phyloP scores from a whole-genome alignment of 1,139 yeast genomes.

The Wickerhamomyces sp. region DNA sequence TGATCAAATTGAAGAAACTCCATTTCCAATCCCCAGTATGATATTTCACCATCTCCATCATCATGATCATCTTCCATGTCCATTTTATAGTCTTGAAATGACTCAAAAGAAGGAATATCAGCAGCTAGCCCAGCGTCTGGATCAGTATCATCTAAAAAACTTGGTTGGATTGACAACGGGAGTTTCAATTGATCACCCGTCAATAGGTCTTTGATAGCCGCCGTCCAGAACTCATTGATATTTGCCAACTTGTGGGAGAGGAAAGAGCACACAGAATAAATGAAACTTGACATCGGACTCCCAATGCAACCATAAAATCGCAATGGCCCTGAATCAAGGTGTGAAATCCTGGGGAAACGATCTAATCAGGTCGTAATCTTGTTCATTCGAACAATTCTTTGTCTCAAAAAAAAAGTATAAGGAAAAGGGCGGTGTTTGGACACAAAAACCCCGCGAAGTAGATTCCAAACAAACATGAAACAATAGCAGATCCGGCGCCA shows the following conservation, averaged over 20 bases:
- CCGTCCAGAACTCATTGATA: slow-evolving; percentile 5
- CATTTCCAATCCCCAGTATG: no score
- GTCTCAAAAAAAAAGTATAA: no score
- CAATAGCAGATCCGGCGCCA: background rate
- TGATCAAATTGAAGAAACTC: no score
- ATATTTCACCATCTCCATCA: background rate
- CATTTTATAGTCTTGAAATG: background rate
- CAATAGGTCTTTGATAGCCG: slow-evolving; percentile 4
- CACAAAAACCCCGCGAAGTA: background rate
- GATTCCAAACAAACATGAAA: background rate
- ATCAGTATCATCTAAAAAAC: background rate
- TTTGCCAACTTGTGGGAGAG: background rate
- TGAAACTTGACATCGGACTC: background rate
- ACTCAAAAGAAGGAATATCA: background rate
- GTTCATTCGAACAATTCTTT: no score
- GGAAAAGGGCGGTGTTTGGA: background rate
- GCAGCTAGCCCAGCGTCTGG: background rate
- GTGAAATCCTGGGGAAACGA: no score
- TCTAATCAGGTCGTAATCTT: no score
- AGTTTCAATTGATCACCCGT: background rate
- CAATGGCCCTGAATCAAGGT: background rate
- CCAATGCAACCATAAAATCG: background rate
- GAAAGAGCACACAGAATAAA: background rate
- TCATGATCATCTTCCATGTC: background rate
- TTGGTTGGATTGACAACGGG: background rate